Base-by-base conservation (phyloP, 345 rosid genomes). In the Aquilaria malaccensis region DNA sequence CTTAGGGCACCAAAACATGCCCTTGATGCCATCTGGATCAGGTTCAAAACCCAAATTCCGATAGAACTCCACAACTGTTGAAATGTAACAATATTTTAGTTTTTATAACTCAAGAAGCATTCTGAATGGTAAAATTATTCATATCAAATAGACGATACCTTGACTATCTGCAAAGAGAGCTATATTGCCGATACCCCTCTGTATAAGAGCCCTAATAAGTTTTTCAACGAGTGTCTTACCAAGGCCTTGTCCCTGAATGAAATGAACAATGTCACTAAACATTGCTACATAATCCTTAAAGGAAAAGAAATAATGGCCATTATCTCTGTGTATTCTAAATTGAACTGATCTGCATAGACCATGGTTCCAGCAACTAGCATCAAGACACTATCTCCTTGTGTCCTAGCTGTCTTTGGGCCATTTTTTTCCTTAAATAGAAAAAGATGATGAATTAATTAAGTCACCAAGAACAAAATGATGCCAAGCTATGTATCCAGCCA, bases 21-120 rank as follows among this genome's bases (percentile, higher is more conserved):
- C 97, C 69, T 93, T 93, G 70, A 93, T 85, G 74, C 97, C 98
- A 69, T 93, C 98, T 33, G 97, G 98, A 72, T 93, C 98, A 50
- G 97, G 84, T 63, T 93, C 88, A 66, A 93, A 93, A 30, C 98
- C 98, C 66, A 93, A 74, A 64, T 93, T 93, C 69, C 71, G 85
- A 78, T 93, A 93, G 83, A 93, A 93, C 57, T 87, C 98, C 71
- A 93, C 96, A 72, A 93, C 98, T 89, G 81, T 83, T 11, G 55
- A 77, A 67, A 41, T 37, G 31, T 41, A 45, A 50, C 11, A 55
- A 45, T 47, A 58, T 5, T 52, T 33, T 33, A 46, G 43, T 37
- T 37, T 37, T 37, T 37, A 37, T 37, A 3, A 37, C 43, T 37
- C 43, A 37, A 9, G 43, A 37, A 37, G 43, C 43, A 64, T 48